Conservation (phyloP, 73 alveolate species). For the Tetrahymena elliotti region DNA sequence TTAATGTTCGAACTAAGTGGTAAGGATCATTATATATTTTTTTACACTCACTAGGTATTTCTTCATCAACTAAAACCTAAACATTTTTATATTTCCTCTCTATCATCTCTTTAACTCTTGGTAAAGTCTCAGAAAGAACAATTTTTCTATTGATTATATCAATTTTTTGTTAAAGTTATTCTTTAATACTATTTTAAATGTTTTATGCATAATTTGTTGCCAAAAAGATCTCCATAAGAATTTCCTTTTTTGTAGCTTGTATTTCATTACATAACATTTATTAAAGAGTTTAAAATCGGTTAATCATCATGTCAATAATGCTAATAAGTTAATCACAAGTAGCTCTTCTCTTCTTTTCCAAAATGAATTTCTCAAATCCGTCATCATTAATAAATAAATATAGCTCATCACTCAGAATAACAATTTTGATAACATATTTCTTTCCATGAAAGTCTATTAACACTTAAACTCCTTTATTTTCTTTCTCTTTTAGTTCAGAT, state of each 20-base stretch:
- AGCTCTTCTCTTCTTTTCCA: neutral
- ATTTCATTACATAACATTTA: neutral
- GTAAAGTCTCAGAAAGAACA: neutral
- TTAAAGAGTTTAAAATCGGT: neutral
- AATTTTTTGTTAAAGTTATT: neutral
- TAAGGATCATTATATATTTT: neutral
- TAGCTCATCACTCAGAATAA: neutral
- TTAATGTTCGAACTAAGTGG: neutral
- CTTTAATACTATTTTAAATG: neutral
- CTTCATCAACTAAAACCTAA: neutral
- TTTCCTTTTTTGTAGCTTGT: neutral
- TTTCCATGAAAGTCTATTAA: neutral
- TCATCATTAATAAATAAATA: neutral
- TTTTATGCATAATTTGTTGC: neutral
- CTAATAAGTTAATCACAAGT: neutral
- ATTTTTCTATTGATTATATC: neutral
- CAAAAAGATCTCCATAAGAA: neutral
- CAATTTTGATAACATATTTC: neutral
- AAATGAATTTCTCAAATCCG: neutral
- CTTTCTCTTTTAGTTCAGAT: neutral
- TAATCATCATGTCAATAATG: neutral
- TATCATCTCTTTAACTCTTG: neutral
- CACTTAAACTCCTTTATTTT: neutral
- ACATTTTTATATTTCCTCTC: neutral
- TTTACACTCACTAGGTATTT: neutral